Percentiles rank a stretch among this genome's conserved stretches.
phyloP scores from a whole-genome alignment of 108 stramenopile species.

The Nannochloropsis gaditana region DNA sequence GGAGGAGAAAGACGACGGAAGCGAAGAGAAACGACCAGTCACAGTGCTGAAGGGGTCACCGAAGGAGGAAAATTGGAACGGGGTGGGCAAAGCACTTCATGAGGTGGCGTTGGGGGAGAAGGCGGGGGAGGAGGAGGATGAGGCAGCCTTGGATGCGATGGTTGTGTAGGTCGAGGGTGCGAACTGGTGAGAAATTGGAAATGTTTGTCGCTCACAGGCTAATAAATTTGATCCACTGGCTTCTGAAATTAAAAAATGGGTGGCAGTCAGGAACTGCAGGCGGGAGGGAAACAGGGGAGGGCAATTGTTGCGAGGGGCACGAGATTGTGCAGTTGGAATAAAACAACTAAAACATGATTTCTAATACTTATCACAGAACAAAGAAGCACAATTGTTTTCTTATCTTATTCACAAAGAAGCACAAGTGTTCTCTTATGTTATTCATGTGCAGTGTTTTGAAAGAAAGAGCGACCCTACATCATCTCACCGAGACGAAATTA shows the following conservation, averaged over 20 bases:
- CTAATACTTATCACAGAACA: no score
- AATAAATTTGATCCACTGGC: no score
- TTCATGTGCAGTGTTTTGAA: no score
- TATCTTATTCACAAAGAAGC: no score
- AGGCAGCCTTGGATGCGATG: slow-evolving; percentile 7
- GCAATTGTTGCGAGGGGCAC: not conserved
- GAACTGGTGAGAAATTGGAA: not conserved
- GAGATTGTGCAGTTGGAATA: no score
- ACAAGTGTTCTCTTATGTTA: no score
- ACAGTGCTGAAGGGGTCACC: not conserved
- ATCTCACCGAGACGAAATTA: no score
- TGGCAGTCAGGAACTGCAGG: not conserved
- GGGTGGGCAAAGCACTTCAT: not conserved
- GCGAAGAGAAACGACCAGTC: not conserved
- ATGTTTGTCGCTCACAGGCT: no score
- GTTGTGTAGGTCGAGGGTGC: not conserved
- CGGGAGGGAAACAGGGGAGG: not conserved
- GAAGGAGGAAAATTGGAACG: not conserved
- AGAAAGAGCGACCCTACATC: no score
- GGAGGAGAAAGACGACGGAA: not conserved
- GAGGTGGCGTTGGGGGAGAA: not conserved
- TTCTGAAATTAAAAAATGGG: not conserved
- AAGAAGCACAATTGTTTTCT: no score
- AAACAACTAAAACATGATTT: no score
- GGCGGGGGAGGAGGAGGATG: not conserved